Percentiles rank a stretch among this genome's conserved stretches.
Conservation (phyloP, 2,329 filamentous ascomycete species). For the Colletotrichum costaricense region DNA sequence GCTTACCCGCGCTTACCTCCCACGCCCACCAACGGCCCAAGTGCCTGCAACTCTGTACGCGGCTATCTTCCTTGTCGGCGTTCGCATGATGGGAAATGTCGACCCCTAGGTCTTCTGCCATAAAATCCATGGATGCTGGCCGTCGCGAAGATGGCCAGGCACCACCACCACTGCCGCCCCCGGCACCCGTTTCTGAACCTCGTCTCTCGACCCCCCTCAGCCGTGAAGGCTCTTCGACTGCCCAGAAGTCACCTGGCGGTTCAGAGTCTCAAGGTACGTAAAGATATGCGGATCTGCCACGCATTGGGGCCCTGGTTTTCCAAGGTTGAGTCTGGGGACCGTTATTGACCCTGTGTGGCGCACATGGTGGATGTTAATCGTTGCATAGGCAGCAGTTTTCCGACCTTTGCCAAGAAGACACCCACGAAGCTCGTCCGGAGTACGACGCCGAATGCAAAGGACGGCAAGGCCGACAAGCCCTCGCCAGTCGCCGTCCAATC, state of each 20-base stretch:
- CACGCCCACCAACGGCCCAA: background rate
- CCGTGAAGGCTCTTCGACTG: constrained; percentile 25
- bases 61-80: background rate
- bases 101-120: constrained; percentile 29
- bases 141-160: constrained; percentile 24
- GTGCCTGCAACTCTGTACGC: background rate
- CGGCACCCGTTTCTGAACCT: constrained; percentile 39
- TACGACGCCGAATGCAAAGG: constrained; percentile 34
- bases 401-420: constrained; percentile 33
- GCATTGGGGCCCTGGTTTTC: background rate
- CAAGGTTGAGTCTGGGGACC: background rate
- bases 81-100: constrained; percentile 36
- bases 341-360: constrained; percentile 10
- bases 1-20: background rate
- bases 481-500: constrained; percentile 31
- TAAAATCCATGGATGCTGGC: constrained; percentile 31
- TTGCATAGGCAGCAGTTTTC: constrained; percentile 30
- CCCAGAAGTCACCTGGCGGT: constrained; percentile 39
- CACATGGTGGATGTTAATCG: constrained; percentile 21
- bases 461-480: constrained; percentile 34
- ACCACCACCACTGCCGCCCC: constrained; percentile 1
- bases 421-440: constrained; percentile 31
- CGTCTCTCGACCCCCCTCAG: constrained; percentile 39
- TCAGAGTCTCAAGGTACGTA: constrained; percentile 47
- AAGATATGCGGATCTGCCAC: background rate